Evolutionary conservation across 441 rosid genomes (phyloP).

Genomic region (Syzygium malaccense): DNA sequence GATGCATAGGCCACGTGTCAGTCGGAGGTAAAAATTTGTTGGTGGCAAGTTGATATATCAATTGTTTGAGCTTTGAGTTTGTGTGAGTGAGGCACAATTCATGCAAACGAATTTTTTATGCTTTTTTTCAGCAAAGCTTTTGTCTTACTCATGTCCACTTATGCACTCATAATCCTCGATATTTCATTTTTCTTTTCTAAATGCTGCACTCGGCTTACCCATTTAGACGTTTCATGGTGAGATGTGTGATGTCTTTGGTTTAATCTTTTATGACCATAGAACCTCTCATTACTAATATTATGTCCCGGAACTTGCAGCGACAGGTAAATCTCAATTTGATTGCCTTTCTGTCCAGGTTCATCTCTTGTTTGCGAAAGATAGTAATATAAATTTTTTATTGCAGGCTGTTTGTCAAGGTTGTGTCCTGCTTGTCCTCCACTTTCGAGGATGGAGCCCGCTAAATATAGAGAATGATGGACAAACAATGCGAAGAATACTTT

Average conservation of each 20-base stretch:
- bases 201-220: neutral
- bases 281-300: slow-evolving; percentile 83
- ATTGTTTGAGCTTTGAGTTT: neutral
- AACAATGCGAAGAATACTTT: slow-evolving; percentile 70
- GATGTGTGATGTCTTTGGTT: neutral
- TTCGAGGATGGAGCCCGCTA: slow-evolving; percentile 60
- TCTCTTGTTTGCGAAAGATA: neutral
- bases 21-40: slow-evolving; percentile 48
- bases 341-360: neutral
- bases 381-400: slow-evolving; percentile 2
- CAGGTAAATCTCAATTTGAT: slow-evolving; percentile 40
- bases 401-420: slow-evolving; percentile 84
- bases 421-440: slow-evolving; percentile 69
- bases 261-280: slow-evolving; percentile 37
- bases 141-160: neutral
- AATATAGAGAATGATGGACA: slow-evolving; percentile 34
- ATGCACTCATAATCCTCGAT: neutral
- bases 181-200: neutral
- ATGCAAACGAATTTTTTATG: neutral
- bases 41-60: neutral
- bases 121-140: neutral
- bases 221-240: neutral
- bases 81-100: neutral
- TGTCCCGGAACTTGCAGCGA: slow-evolving; percentile 89
- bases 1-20: slow-evolving; percentile 83